phyloP scores from a whole-genome alignment of 108 stramenopile species.

The Schizochytrium sp. region DNA sequence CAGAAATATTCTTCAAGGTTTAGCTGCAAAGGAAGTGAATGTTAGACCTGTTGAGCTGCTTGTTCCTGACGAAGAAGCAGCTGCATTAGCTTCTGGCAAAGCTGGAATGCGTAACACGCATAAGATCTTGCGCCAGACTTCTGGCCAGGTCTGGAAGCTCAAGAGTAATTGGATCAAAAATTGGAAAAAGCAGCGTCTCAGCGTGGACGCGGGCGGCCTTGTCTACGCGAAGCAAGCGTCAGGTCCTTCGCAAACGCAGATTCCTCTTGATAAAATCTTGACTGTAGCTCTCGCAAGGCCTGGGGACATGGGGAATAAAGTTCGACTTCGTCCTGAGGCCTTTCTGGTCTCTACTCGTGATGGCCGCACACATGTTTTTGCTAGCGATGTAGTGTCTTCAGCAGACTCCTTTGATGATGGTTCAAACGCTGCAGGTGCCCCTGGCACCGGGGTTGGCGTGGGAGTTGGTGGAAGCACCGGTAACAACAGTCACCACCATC shows the following conservation, averaged over 20 bases:
- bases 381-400: background rate
- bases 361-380: constrained; percentile 29
- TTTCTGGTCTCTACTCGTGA: constrained; percentile 23
- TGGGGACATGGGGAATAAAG: constrained; percentile 12
- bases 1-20: no score
- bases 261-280: constrained; percentile 46
- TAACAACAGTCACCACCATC: background rate
- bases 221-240: constrained; percentile 43
- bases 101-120: background rate
- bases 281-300: constrained; percentile 43
- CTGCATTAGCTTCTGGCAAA: constrained; percentile 28
- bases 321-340: background rate
- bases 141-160: constrained; percentile 56
- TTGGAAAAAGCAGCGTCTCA: constrained; percentile 40
- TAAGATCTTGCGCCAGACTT: constrained; percentile 6
- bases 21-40: background rate
- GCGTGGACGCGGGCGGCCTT: constrained; percentile 45
- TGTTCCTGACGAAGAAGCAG: constrained; percentile 55
- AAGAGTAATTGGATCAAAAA: constrained; percentile 60
- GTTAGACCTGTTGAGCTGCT: constrained; percentile 11
- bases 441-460: background rate
- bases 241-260: background rate
- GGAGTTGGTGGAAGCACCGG: background rate
- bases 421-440: background rate
- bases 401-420: background rate